A percentile compares a stretch with the other conserved stretches of the same genome.
These are phyloP conservation scores for Reutealis trisperma DNA, from an alignment of 345 rosid species.

Conservation along the genomic window DNA sequence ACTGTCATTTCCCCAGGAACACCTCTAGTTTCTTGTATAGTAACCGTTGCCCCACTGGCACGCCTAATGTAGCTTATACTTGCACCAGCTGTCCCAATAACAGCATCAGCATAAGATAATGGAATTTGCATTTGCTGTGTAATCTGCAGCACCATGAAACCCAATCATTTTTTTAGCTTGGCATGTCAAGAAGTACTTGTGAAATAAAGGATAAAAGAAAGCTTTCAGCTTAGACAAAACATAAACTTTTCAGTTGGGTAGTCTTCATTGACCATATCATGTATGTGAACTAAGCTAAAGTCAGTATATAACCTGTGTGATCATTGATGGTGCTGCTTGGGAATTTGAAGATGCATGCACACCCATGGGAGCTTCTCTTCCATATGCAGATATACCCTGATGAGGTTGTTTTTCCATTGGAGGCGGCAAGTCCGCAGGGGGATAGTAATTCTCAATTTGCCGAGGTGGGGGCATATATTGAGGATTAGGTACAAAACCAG, in stretches of 20 bases:
- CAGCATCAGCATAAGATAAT: conserved; percentile 93
- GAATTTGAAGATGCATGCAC: conserved; percentile 63
- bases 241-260: neutral
- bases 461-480: conserved; percentile 84
- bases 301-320: conserved; percentile 65
- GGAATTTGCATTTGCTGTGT: conserved; percentile 97
- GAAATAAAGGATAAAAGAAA: neutral
- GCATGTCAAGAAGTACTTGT: neutral
- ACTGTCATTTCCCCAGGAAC: conserved; percentile 99
- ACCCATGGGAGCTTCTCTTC: conserved; percentile 84
- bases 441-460: conserved; percentile 78
- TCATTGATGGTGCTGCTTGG: conserved; percentile 82
- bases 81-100: conserved; percentile 92
- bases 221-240: neutral
- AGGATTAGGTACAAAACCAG: conserved; percentile 71
- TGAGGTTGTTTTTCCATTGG: conserved; percentile 93
- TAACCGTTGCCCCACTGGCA: conserved; percentile 94
- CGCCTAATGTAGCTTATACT: conserved; percentile 96
- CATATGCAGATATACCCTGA: conserved; percentile 95
- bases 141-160: conserved; percentile 46
- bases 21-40: conserved; percentile 95
- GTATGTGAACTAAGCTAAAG: too few relatives aligned
- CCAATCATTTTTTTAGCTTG: conserved; percentile 4
- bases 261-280: too few relatives aligned
- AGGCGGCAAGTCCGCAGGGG: conserved; percentile 78